Evolutionary conservation across 1,139 yeast species (phyloP).

Genomic region (Yamadazyma pseudoaaseri): DNA sequence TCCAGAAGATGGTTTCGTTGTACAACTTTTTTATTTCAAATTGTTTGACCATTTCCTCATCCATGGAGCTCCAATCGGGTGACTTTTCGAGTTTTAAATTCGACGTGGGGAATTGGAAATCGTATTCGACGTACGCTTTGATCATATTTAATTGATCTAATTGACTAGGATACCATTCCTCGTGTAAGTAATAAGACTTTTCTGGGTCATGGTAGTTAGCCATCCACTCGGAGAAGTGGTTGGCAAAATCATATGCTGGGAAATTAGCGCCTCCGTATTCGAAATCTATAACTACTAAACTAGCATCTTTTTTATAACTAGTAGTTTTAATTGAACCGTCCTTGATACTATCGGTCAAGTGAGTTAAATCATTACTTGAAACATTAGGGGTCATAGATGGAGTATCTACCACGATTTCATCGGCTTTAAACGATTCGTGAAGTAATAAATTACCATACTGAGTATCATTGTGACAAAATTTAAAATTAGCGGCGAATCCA

Average conservation of each 20-base stretch:
- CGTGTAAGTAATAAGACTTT: slow-evolving; percentile 56
- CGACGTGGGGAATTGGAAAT: slow-evolving; percentile 40
- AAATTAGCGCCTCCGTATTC: slow-evolving; percentile 95
- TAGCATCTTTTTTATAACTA: slow-evolving; percentile 53
- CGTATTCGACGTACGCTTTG: slow-evolving; percentile 67
- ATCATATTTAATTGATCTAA: slow-evolving; percentile 71
- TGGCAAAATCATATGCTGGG: slow-evolving; percentile 87
- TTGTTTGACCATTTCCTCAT: slow-evolving; percentile 36
- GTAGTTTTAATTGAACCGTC: slow-evolving; percentile 22
- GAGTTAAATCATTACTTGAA: slow-evolving; percentile 2
- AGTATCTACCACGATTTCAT: slow-evolving; percentile 34
- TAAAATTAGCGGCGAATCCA: slow-evolving; percentile 48
- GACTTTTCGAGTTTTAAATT: slow-evolving; percentile 19
- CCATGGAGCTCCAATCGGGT: slow-evolving; percentile 17
- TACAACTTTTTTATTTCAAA: slow-evolving; percentile 57
- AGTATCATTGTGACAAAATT: slow-evolving; percentile 92
- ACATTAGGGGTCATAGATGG: slow-evolving; percentile 20
- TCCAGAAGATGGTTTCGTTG: slow-evolving; percentile 73
- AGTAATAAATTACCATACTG: slow-evolving; percentile 89
- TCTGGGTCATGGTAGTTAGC: slow-evolving; percentile 76
- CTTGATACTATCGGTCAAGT: slow-evolving; percentile 1
- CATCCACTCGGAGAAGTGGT: slow-evolving; percentile 96
- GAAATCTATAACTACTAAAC: slow-evolving; percentile 89
- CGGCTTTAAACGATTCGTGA: slow-evolving; percentile 34
- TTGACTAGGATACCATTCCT: slow-evolving; percentile 59